Conservation (phyloP, 129 eudicot species). For the Rutidosis leptorrhynchoides region DNA sequence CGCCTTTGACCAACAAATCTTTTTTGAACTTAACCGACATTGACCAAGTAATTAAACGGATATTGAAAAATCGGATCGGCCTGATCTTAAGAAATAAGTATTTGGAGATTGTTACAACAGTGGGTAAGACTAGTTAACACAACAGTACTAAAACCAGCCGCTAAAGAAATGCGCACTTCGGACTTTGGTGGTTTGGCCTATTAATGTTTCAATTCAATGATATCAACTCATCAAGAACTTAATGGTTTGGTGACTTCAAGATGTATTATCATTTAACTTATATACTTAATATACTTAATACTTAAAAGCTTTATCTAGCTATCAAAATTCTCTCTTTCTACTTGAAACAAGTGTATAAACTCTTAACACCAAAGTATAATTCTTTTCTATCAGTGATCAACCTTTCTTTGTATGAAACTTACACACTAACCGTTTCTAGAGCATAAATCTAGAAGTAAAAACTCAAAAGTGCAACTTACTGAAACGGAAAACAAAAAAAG, state of each 20-base stretch:
- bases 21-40: too few species aligned
- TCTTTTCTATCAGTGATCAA: constrained; percentile 10
- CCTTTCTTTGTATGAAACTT: constrained; percentile 14
- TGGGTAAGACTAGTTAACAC: constrained; percentile 2
- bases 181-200: background rate
- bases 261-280: background rate
- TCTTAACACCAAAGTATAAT: constrained; percentile 1
- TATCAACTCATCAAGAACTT: background rate
- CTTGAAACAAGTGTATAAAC: background rate
- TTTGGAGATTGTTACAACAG: too few species aligned
- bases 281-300: too few species aligned
- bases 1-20: too few species aligned
- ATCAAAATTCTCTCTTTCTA: constrained; percentile 6
- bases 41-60: too few species aligned
- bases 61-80: too few species aligned
- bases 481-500: background rate
- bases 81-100: too few species aligned
- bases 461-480: constrained; percentile 18
- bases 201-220: constrained; percentile 10
- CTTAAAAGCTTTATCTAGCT: background rate
- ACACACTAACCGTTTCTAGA: constrained; percentile 15
- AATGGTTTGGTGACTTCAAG: background rate
- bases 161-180: background rate
- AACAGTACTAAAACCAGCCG: background rate
- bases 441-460: constrained; percentile 6